These are phyloP conservation scores for Clarireedia homoeocarpa DNA, from an alignment of 2,329 filamentous ascomycete species.

Conservation along the genomic window DNA sequence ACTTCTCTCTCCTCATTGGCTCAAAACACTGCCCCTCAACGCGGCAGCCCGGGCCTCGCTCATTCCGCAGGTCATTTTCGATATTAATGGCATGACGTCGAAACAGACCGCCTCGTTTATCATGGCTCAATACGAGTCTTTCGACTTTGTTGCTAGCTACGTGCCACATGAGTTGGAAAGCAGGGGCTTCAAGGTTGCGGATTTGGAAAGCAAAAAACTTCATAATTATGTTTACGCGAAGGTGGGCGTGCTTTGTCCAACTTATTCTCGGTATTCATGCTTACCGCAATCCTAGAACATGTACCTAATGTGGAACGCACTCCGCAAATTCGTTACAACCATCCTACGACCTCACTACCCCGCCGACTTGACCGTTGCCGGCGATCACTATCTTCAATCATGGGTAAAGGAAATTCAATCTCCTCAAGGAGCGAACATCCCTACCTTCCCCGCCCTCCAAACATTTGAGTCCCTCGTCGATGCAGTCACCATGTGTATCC, in stretches of 20 bases:
- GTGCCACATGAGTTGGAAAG: background rate
- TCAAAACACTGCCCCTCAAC: conserved; percentile 42
- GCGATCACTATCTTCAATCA: background rate
- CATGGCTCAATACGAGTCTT: background rate
- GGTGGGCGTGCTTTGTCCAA: background rate
- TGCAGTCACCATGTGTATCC: conserved; percentile 44
- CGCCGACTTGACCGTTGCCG: background rate
- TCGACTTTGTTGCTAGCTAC: background rate
- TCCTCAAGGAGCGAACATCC: background rate
- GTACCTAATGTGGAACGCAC: background rate
- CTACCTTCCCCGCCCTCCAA: background rate
- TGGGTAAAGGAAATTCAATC: background rate
- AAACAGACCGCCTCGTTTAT: background rate
- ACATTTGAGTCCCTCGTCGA: conserved; percentile 24
- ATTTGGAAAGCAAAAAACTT: background rate
- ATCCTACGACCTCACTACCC: background rate
- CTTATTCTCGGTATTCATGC: background rate
- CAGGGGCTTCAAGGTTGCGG: background rate
- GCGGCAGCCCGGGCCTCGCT: conserved; percentile 37
- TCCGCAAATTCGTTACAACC: background rate
- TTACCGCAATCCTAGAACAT: background rate
- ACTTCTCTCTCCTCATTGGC: conserved; percentile 41
- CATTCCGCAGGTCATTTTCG: conserved; percentile 37
- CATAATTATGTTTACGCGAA: conserved; percentile 5
- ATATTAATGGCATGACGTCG: conserved; percentile 22